phyloP scores from a whole-genome alignment of 257 asterid genomes.

The Lithospermum erythrorhizon region DNA sequence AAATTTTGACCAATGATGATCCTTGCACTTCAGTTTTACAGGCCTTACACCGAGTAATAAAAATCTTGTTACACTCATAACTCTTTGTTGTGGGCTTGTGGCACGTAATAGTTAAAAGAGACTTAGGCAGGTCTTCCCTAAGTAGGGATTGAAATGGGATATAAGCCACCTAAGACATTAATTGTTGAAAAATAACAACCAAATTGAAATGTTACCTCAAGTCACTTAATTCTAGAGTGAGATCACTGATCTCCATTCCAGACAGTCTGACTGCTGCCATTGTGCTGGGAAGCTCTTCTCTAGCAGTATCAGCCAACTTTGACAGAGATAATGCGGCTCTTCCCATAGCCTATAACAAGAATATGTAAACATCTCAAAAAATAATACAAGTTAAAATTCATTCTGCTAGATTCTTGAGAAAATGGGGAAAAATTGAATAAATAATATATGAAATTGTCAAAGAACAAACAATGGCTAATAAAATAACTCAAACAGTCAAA shows the following conservation, averaged over 20 bases:
- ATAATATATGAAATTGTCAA: neutral
- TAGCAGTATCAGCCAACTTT: conserved; percentile 74
- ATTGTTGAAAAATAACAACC: neutral
- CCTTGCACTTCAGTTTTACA: too few species aligned
- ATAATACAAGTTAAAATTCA: neutral
- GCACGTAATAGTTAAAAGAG: too few species aligned
- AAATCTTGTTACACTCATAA: too few species aligned
- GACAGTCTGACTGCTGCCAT: conserved; percentile 84
- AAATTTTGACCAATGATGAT: too few species aligned
- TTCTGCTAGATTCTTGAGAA: neutral
- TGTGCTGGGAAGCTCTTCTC: conserved; percentile 83
- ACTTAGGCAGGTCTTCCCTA: neutral
- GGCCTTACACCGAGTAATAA: too few species aligned
- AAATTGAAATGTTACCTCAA: conserved; percentile 41
- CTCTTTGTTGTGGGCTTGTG: too few species aligned
- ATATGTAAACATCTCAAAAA: conserved; percentile 4
- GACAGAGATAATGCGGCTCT: conserved; percentile 75
- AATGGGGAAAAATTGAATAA: neutral
- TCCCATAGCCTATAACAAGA: conserved; percentile 61
- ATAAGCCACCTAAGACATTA: neutral
- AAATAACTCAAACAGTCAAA: neutral
- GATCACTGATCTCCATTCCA: conserved; percentile 89
- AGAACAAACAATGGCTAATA: neutral
- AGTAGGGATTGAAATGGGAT: neutral
- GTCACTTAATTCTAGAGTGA: conserved; percentile 73